Evolutionary conservation across 805 yeast species (phyloP).

Genomic region (Hanseniaspora lachancei): DNA sequence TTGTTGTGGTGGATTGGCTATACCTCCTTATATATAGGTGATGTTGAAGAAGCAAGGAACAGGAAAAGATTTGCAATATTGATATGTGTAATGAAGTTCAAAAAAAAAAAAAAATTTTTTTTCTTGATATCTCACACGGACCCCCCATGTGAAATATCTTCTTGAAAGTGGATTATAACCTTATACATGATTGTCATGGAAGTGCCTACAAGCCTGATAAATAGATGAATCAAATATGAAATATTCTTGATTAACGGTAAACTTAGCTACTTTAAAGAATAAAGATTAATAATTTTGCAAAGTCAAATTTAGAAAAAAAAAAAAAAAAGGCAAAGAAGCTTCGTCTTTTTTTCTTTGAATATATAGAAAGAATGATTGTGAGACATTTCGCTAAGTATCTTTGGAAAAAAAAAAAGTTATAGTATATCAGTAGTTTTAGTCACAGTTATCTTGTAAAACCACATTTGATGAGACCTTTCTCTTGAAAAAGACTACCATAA

Average conservation of each 20-base stretch:
- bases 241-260: background rate
- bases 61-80: no score
- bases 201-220: no score
- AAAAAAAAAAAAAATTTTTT: background rate
- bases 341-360: background rate
- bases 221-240: no score
- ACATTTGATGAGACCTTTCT: background rate
- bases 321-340: background rate
- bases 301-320: background rate
- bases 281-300: background rate
- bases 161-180: no score
- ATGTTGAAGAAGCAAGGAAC: no score
- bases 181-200: no score
- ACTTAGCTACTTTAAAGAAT: background rate
- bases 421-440: no score
- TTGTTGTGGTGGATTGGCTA: no score
- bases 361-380: background rate
- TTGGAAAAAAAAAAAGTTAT: no score
- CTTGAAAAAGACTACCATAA: background rate
- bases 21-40: no score
- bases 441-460: no score
- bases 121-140: background rate
- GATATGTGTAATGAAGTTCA: background rate
- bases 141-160: background rate
- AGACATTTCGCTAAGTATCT: no score